Evolutionary conservation across 305 asterid species (phyloP), one percentile per base, ranked within the genome.

Genomic region (Fraxinus sp.): DNA sequence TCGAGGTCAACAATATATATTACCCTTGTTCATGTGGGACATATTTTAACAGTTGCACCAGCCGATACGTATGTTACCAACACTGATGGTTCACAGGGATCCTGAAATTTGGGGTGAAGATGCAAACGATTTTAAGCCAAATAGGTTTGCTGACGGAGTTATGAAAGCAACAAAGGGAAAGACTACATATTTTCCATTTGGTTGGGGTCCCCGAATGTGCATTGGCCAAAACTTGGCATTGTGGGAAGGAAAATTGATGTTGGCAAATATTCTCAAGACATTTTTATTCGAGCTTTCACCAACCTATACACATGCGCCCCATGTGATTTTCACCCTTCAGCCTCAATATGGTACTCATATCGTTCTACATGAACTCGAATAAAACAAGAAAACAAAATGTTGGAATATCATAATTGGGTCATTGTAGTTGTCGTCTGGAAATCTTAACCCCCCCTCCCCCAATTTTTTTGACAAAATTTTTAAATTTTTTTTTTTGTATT

Each of bases 161-260:
- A 8, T 77, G 8, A 82, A 82, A 77, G 88, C 88, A 2, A 78
- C 86, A 4, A 85, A 85, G 4, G 84, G 82, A 1, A 77, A 76
- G 4, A 79, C 86, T 1, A 82, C 88, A 2, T 85, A 79, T 80
- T 30, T 85, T 9, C 88, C 88, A 11, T 85, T 85, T 37, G 83
- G 88, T 16, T 85, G 88, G 86, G 86, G 84, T 32, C 78, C 62
- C 0, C 88, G 84, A 20, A 77, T 49, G 0, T 85, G 88, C 70
- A 79, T 85, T 2, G 86, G 88, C 20, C 66, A 64, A 26, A 85
- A 85, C 33, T 82, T 85, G 16, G 86, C 84, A 0, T 14, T 85
- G 3, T 70, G 36, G 46, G 86, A 79, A 46, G 35, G 80, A 4
- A 85, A 85, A 49, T 64, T 81, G 3, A 70, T 82, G 3, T 39